A percentile compares a stretch with the other conserved stretches of the same genome.
Evolutionary conservation across 129 eudicot genomes (phyloP).

Genomic region (Erigeron canadensis): DNA sequence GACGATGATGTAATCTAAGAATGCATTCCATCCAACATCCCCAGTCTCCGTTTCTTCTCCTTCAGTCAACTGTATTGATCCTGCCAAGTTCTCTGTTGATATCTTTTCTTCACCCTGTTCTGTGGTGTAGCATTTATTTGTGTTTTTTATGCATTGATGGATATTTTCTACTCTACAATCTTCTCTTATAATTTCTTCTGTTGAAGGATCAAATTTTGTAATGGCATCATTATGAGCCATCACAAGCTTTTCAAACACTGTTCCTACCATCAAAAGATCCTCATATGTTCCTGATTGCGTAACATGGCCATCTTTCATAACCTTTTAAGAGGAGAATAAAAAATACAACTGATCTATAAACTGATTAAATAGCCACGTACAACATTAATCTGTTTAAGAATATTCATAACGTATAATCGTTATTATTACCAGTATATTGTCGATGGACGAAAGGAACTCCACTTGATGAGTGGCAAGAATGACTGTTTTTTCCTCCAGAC

Average conservation of each 20-base stretch:
- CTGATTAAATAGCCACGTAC: background rate
- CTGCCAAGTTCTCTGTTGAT: constrained; percentile 25
- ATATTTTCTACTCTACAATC: background rate
- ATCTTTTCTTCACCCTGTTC: constrained; percentile 44
- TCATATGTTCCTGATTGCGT: constrained; percentile 66
- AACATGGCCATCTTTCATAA: constrained; percentile 64
- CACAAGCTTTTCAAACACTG: constrained; percentile 66
- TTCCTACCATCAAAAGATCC: constrained; percentile 58
- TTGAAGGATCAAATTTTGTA: constrained; percentile 40
- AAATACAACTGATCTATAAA: background rate
- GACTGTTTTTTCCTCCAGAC: constrained; percentile 58
- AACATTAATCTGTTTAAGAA: background rate
- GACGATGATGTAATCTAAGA: constrained; percentile 46
- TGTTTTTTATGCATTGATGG: constrained; percentile 16
- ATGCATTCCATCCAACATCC: constrained; percentile 52
- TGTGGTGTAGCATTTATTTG: constrained; percentile 18
- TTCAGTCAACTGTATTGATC: constrained; percentile 50
- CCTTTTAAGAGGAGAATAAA: constrained; percentile 34
- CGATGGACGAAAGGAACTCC: constrained; percentile 67
- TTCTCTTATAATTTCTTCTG: constrained; percentile 22
- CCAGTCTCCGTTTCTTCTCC: constrained; percentile 65
- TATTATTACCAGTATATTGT: constrained; percentile 62
- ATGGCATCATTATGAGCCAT: constrained; percentile 59
- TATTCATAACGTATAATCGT: constrained; percentile 4
- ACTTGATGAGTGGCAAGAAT: constrained; percentile 89